Percentiles rank a stretch among this genome's conserved stretches.
These are phyloP conservation scores for Gnomoniopsis smithogilvyi DNA, from an alignment of 2,329 filamentous ascomycete genomes.

Conservation along the genomic window DNA sequence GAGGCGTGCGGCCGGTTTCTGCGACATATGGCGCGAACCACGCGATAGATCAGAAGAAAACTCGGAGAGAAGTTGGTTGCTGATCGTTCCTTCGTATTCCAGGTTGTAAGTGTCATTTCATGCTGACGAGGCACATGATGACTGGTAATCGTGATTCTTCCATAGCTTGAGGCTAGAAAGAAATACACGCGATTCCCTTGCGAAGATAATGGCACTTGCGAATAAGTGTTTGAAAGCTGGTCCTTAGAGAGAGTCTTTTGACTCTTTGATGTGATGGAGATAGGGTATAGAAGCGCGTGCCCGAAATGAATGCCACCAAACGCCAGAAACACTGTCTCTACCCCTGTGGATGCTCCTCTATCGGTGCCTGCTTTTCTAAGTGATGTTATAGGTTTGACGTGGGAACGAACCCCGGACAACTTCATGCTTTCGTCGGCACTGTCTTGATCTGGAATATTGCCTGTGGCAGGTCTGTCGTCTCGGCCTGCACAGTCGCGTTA, in stretches of 20 bases:
- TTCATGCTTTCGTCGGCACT: constrained; percentile 59
- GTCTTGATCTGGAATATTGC: constrained; percentile 98
- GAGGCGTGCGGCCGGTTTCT: constrained; percentile 4
- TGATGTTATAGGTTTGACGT: background rate
- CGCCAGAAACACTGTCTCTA: constrained; percentile 2
- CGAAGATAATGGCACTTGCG: background rate
- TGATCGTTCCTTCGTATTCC: constrained; percentile 16
- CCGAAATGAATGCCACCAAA: constrained; percentile 12
- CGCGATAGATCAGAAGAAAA: constrained; percentile 10
- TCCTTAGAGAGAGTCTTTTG: background rate
- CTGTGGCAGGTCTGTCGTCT: constrained; percentile 79
- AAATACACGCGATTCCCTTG: constrained; percentile 2
- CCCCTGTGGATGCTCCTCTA: constrained; percentile 4
- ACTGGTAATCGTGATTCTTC: background rate
- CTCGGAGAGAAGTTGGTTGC: constrained; percentile 9
- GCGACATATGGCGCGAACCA: constrained; percentile 9
- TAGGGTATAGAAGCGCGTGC: constrained; percentile 15
- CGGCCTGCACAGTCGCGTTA: constrained; percentile 85
- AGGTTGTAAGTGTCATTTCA: constrained; percentile 16
- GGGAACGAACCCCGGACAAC: background rate
- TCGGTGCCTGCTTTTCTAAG: background rate
- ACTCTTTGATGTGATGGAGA: background rate
- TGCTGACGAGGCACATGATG: background rate
- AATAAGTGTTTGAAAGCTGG: background rate
- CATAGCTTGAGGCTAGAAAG: constrained; percentile 7